phyloP scores from a whole-genome alignment of 768 basidiomycete species.

The Hebeloma cylindrosporum region DNA sequence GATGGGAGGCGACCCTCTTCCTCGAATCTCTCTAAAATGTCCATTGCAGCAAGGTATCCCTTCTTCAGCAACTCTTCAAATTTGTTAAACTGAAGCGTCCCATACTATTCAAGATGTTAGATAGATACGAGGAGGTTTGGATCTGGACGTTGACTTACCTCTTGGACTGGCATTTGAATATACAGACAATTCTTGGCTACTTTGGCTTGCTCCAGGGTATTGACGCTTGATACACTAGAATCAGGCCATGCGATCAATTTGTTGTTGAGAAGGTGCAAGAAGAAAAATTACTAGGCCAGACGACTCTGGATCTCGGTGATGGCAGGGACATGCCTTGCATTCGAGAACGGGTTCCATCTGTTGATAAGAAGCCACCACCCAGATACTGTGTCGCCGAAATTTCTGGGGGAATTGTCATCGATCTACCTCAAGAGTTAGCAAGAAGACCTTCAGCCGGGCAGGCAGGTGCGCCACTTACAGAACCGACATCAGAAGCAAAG shows the following conservation, averaged over 20 bases:
- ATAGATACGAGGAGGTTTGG: not conserved
- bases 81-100: constrained; percentile 86
- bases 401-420: constrained; percentile 93
- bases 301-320: constrained; percentile 94
- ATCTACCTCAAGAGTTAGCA: constrained; percentile 43
- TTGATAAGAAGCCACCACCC: constrained; percentile 96
- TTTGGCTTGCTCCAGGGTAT: constrained; percentile 95
- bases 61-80: constrained; percentile 86
- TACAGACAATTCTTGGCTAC: constrained; percentile 85
- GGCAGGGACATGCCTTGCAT: constrained; percentile 72
- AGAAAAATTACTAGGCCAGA: constrained; percentile 78
- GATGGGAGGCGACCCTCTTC: constrained; percentile 83
- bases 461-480: constrained; percentile 45
- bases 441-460: not conserved
- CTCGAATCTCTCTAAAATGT: constrained; percentile 74
- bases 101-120: constrained; percentile 53
- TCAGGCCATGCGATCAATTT: constrained; percentile 12
- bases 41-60: constrained; percentile 73
- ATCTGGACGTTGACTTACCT: constrained; percentile 49
- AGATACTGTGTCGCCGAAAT: constrained; percentile 92
- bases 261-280: not conserved
- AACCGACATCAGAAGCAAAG: constrained; percentile 92
- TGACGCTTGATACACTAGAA: constrained; percentile 91
- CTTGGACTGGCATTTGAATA: constrained; percentile 92
- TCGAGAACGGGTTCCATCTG: constrained; percentile 89